A percentile compares a stretch with the other conserved stretches of the same genome.
Conservation (phyloP, 2,329 filamentous ascomycete species). For the Westerdykella aurantiaca region DNA sequence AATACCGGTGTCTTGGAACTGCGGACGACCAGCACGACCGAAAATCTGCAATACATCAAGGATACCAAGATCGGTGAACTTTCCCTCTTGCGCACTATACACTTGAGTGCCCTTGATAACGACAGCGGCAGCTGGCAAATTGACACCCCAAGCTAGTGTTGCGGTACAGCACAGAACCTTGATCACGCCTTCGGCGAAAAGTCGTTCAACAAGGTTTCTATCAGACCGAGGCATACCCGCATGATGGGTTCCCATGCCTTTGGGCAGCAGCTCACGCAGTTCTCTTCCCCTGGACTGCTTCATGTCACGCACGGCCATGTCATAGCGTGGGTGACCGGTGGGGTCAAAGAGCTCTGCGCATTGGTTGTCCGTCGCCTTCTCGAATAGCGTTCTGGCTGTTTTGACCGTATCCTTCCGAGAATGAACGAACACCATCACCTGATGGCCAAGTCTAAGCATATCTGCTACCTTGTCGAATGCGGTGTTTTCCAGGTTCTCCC, state of each 20-base stretch:
- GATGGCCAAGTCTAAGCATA: slow-evolving; percentile 87
- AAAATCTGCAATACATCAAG: slow-evolving; percentile 97
- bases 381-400: slow-evolving; percentile 76
- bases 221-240: slow-evolving; percentile 94
- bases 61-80: slow-evolving; percentile 93
- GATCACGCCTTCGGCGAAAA: slow-evolving; percentile 87
- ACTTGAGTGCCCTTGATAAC: slow-evolving; percentile 97
- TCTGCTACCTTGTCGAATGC: slow-evolving; percentile 92
- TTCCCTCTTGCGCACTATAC: slow-evolving; percentile 93
- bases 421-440: slow-evolving; percentile 99
- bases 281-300: slow-evolving; percentile 81
- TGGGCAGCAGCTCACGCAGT: slow-evolving; percentile 79
- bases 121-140: slow-evolving; percentile 91
- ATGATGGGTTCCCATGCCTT: slow-evolving; percentile 92
- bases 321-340: slow-evolving; percentile 69
- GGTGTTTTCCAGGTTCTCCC: slow-evolving; percentile 81
- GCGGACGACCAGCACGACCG: slow-evolving; percentile 92
- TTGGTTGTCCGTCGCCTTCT: slow-evolving; percentile 77
- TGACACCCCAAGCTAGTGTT: slow-evolving; percentile 97
- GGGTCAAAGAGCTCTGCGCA: slow-evolving; percentile 81
- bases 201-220: slow-evolving; percentile 87
- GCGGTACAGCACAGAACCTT: slow-evolving; percentile 98
- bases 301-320: slow-evolving; percentile 74
- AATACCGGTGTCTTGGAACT: slow-evolving; percentile 96
- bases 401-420: slow-evolving; percentile 89